phyloP scores from a whole-genome alignment of 2,329 filamentous ascomycete species.

The Raffaelea arxii region DNA sequence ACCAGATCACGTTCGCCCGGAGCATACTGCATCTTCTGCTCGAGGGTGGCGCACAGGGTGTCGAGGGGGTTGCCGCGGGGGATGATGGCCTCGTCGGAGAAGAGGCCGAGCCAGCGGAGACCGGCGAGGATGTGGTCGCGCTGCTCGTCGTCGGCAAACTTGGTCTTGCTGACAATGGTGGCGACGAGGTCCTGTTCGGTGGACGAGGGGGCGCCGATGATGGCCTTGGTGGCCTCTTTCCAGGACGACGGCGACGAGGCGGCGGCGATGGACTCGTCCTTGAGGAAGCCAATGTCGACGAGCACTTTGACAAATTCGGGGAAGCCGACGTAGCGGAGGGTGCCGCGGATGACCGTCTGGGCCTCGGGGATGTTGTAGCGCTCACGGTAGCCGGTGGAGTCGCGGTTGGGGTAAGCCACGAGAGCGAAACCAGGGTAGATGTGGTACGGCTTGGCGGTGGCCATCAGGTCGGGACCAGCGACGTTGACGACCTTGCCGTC shows the following conservation, averaged over 20 bases:
- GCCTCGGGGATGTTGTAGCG: slow-evolving; percentile 89
- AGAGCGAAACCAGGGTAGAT: slow-evolving; percentile 78
- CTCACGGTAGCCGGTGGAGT: slow-evolving; percentile 79
- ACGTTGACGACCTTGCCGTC: slow-evolving; percentile 66
- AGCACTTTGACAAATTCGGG: slow-evolving; percentile 81
- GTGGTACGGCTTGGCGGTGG: slow-evolving; percentile 75
- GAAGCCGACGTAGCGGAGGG: slow-evolving; percentile 81
- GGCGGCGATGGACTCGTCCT: slow-evolving; percentile 55
- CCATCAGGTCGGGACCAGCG: slow-evolving; percentile 66
- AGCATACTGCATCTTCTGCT: slow-evolving; percentile 85
- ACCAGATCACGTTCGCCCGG: slow-evolving; percentile 78
- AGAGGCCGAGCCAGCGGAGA: slow-evolving; percentile 57
- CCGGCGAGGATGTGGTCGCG: slow-evolving; percentile 55
- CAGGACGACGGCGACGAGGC: slow-evolving; percentile 62
- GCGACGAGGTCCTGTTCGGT: slow-evolving; percentile 60
- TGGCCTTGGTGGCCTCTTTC: slow-evolving; percentile 75
- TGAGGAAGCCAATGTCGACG: slow-evolving; percentile 83
- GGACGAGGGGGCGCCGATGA: slow-evolving; percentile 59
- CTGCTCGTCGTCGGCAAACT: slow-evolving; percentile 59
- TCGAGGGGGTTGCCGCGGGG: slow-evolving; percentile 75
- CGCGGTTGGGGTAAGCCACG: slow-evolving; percentile 90
- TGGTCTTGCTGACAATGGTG: slow-evolving; percentile 66
- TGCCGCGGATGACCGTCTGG: slow-evolving; percentile 67
- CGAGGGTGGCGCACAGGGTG: slow-evolving; percentile 79
- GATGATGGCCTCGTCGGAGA: slow-evolving; percentile 59